A percentile compares a stretch with the other conserved stretches of the same genome.
phyloP scores from a whole-genome alignment of 805 yeast genomes.

The Kodamaea restingae region DNA sequence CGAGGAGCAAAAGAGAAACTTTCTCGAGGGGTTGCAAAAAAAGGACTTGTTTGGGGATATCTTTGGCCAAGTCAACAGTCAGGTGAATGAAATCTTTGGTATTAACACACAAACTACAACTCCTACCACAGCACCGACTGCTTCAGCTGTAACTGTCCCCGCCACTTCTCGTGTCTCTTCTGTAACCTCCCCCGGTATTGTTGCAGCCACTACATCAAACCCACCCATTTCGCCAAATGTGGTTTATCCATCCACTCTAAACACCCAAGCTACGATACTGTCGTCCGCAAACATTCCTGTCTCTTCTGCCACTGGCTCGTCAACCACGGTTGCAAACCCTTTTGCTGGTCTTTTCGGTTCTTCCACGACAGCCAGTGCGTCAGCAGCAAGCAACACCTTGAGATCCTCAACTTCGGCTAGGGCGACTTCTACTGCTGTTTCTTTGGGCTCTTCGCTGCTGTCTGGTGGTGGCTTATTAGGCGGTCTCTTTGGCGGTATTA shows the following conservation, averaged over 20 bases:
- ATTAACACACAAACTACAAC: slow-evolving; percentile 1
- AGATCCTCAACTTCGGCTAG: not conserved
- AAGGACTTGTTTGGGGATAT: not conserved
- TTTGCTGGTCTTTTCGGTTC: no score
- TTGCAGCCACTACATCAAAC: not conserved
- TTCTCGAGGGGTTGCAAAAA: not conserved
- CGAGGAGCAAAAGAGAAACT: slow-evolving; percentile 3
- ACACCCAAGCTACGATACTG: no score
- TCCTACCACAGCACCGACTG: not conserved
- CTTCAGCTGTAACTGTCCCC: not conserved
- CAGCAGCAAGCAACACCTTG: not conserved
- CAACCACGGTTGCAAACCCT: no score
- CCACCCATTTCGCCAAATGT: no score
- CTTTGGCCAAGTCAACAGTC: not conserved
- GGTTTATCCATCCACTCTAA: no score
- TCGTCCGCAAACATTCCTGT: not conserved
- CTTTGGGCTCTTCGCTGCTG: not conserved
- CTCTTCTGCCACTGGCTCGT: not conserved
- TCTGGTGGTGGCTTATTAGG: slow-evolving; percentile 1
- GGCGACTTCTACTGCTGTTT: not conserved
- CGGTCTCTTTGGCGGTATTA: not conserved
- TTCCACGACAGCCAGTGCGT: not conserved
- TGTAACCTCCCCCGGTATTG: not conserved
- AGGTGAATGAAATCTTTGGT: slow-evolving; percentile 1
- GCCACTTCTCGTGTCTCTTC: not conserved